Evolutionary conservation across 2,329 filamentous ascomycete genomes (phyloP).

Genomic region (Aspergillus hiratsukae): DNA sequence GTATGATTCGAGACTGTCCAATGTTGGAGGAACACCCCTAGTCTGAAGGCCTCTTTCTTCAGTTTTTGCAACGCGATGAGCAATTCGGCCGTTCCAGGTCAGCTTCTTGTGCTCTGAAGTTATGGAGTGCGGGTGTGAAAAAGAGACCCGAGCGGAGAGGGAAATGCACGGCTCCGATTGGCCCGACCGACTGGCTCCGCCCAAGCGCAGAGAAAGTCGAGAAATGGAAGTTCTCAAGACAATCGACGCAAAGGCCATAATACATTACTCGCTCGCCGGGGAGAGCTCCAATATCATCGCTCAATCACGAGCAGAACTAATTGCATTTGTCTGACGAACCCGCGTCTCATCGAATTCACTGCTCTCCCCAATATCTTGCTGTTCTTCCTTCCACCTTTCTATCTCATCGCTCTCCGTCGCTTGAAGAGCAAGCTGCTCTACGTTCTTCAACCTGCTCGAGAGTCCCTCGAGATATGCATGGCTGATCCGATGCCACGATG

Average conservation of each 20-base stretch:
- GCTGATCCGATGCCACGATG: conserved; percentile 51
- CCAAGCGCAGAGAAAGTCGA: conserved; percentile 5
- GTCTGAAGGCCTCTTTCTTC: not conserved
- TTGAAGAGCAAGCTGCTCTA: conserved; percentile 11
- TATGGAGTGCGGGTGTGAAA: conserved; percentile 24
- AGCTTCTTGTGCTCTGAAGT: not conserved
- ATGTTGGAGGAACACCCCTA: not conserved
- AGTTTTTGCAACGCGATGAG: not conserved
- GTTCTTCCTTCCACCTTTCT: not conserved
- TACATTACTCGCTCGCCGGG: not conserved
- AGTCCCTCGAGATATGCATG: conserved; percentile 27
- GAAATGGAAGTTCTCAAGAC: not conserved
- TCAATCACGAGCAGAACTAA: conserved; percentile 5
- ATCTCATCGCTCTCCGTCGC: conserved; percentile 1
- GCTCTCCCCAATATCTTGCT: not conserved
- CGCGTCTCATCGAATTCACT: not conserved
- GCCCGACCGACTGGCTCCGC: conserved; percentile 28
- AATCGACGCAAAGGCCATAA: not conserved
- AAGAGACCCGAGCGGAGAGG: conserved; percentile 26
- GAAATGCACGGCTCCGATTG: conserved; percentile 35
- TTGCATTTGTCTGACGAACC: not conserved
- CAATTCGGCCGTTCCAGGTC: not conserved
- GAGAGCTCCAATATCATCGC: conserved; percentile 10
- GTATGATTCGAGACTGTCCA: not conserved
- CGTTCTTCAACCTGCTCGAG: conserved; percentile 16